A percentile compares a stretch with the other conserved stretches of the same genome.
These are phyloP conservation scores for Rosa hybrid DNA, from an alignment of 331 rosid species.

Conservation along the genomic window DNA sequence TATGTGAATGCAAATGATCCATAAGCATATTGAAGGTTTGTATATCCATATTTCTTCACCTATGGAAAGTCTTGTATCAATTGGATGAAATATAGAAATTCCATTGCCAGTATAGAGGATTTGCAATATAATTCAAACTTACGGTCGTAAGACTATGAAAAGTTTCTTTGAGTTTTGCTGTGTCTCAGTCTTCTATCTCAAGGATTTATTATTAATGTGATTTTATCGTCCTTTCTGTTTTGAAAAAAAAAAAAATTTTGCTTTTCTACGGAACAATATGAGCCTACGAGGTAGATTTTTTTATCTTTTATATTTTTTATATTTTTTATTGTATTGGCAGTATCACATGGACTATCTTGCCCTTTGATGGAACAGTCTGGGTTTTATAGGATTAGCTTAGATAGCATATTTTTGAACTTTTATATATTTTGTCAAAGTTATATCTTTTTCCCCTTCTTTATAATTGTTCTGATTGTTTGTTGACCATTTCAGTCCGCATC, in stretches of 20 bases:
- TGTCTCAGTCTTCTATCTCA: neutral
- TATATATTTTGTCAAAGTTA: neutral
- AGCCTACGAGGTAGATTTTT: neutral
- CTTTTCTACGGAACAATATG: neutral
- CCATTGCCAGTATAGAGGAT: neutral
- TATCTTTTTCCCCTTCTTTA: slow-evolving; percentile 12
- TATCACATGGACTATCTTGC: no score
- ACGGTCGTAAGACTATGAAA: neutral
- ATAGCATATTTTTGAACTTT: neutral
- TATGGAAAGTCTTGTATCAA: neutral
- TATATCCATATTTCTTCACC: neutral
- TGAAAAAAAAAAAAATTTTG: neutral
- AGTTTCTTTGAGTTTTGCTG: neutral
- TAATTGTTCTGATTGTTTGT: slow-evolving; percentile 26
- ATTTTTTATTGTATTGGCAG: neutral
- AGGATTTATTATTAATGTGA: neutral
- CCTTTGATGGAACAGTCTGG: neutral
- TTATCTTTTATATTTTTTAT: no score
- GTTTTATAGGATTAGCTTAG: neutral
- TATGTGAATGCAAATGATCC: neutral
- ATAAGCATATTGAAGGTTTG: neutral
- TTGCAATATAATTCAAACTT: neutral
- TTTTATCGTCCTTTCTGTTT: neutral
- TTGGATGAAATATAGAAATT: neutral
- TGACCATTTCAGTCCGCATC: slow-evolving; percentile 80